Evolutionary conservation across 2,329 filamentous ascomycete species (phyloP).

Genomic region (Alternaria alternata): DNA sequence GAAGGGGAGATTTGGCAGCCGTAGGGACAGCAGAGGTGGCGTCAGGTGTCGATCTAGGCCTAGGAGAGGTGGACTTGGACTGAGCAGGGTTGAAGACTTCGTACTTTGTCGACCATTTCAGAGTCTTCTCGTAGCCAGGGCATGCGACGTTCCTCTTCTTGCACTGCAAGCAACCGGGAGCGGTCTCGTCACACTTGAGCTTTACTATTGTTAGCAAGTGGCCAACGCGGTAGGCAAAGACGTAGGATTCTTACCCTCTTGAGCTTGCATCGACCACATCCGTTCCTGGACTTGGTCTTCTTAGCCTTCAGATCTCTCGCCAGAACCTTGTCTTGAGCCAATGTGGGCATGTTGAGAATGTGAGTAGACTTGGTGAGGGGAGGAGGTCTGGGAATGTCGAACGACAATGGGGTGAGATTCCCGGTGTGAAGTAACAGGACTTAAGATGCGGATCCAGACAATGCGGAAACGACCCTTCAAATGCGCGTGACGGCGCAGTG

Average conservation of each 20-base stretch:
- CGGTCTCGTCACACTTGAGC: slow-evolving; percentile 57
- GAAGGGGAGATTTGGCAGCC: slow-evolving; percentile 25
- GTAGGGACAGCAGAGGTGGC: slow-evolving; percentile 15
- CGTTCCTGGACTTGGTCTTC: slow-evolving; percentile 49
- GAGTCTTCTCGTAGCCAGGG: slow-evolving; percentile 57
- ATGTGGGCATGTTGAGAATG: slow-evolving; percentile 39
- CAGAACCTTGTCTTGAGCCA: slow-evolving; percentile 36
- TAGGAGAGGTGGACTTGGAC: slow-evolving; percentile 32
- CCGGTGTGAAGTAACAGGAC: slow-evolving; percentile 23
- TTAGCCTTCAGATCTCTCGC: slow-evolving; percentile 41
- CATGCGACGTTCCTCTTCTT: slow-evolving; percentile 54
- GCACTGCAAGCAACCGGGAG: slow-evolving; percentile 55
- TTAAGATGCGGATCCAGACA: slow-evolving; percentile 30
- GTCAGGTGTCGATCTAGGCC: slow-evolving; percentile 18
- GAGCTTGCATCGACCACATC: slow-evolving; percentile 47
- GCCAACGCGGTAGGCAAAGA: not conserved
- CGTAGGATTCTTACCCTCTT: slow-evolving; percentile 38
- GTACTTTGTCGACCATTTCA: slow-evolving; percentile 60
- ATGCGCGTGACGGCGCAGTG: slow-evolving; percentile 33
- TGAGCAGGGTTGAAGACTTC: slow-evolving; percentile 53
- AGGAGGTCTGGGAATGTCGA: slow-evolving; percentile 24
- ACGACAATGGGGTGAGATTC: slow-evolving; percentile 30
- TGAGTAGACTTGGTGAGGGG: slow-evolving; percentile 8
- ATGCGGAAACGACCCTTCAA: slow-evolving; percentile 24
- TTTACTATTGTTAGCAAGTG: slow-evolving; percentile 32